A percentile compares a stretch with the other conserved stretches of the same genome.
Conservation (phyloP, 495 filamentous ascomycete species). For the Neurospora pannonica region DNA sequence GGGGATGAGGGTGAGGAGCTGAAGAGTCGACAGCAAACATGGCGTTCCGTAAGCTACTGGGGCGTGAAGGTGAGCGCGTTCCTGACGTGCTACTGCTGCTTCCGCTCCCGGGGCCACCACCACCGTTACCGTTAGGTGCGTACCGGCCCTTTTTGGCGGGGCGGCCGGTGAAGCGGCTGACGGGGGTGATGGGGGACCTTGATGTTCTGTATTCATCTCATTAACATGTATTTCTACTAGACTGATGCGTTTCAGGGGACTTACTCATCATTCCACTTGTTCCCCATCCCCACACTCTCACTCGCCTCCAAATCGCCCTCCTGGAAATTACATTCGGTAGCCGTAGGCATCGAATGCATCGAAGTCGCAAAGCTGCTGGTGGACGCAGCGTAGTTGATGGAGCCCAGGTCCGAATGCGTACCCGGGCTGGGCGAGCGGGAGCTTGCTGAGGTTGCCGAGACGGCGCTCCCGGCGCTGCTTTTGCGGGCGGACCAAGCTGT, state of each 20-base stretch:
- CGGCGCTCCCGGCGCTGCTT: background rate
- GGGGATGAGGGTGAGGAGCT: background rate
- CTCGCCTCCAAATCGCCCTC: slow-evolving; percentile 10
- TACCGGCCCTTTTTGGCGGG: slow-evolving; percentile 3
- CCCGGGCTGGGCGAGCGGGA: slow-evolving; percentile 14
- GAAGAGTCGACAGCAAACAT: slow-evolving; percentile 4
- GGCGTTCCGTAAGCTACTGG: slow-evolving; percentile 10
- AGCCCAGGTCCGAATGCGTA: slow-evolving; percentile 10
- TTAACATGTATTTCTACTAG: background rate
- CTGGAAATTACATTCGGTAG: slow-evolving; percentile 8
- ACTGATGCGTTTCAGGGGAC: no score
- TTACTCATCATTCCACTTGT: slow-evolving; percentile 16
- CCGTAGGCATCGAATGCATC: background rate
- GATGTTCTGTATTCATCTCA: background rate
- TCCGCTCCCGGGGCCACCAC: background rate
- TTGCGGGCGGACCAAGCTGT: background rate
- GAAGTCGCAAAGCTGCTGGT: slow-evolving; percentile 19
- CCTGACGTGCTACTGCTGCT: background rate
- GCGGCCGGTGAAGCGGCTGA: slow-evolving; percentile 3
- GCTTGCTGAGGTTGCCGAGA: slow-evolving; percentile 6
- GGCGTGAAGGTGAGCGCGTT: slow-evolving; percentile 5
- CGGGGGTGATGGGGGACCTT: slow-evolving; percentile 3
- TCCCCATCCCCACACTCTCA: slow-evolving; percentile 1
- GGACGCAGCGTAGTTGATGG: slow-evolving; percentile 11
- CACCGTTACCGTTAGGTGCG: background rate